A percentile compares a stretch with the other conserved stretches of the same genome.
These are phyloP conservation scores for Phialemonium atrogriseum DNA, from an alignment of 2,329 filamentous ascomycete genomes.

Conservation along the genomic window DNA sequence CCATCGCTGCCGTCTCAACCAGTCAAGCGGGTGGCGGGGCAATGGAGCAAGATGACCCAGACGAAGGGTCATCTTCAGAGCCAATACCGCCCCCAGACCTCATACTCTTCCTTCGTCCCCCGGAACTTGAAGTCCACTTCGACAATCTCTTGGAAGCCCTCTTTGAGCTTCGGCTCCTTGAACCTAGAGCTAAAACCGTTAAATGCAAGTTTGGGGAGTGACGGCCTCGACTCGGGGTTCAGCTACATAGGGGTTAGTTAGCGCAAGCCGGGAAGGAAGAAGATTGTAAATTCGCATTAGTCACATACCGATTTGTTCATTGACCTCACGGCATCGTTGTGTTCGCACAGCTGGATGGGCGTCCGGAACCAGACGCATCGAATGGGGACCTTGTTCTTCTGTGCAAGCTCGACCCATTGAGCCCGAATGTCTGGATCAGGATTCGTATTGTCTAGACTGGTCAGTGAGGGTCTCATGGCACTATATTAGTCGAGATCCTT, in stretches of 20 bases:
- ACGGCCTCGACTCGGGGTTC: constrained; percentile 73
- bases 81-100: constrained; percentile 74
- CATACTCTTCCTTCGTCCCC: constrained; percentile 59
- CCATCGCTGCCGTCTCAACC: too few species aligned
- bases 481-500: constrained; percentile 22
- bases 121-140: constrained; percentile 69
- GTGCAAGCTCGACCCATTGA: constrained; percentile 71
- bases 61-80: too few species aligned
- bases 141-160: constrained; percentile 78
- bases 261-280: background rate
- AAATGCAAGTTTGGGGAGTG: constrained; percentile 75
- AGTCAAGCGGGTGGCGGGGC: background rate
- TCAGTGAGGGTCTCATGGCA: constrained; percentile 4
- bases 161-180: constrained; percentile 59
- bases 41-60: too few species aligned
- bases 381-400: constrained; percentile 62
- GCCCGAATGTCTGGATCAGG: constrained; percentile 67
- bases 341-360: constrained; percentile 59
- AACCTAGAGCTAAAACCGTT: constrained; percentile 65
- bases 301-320: constrained; percentile 40
- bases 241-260: constrained; percentile 37
- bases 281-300: too few species aligned
- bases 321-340: constrained; percentile 81
- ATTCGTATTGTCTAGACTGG: constrained; percentile 80
- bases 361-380: constrained; percentile 83